A percentile compares a stretch with the other conserved stretches of the same genome.
These are phyloP conservation scores for Dothideomycetes sp. DNA, from an alignment of 2,329 filamentous ascomycete species.

Conservation along the genomic window DNA sequence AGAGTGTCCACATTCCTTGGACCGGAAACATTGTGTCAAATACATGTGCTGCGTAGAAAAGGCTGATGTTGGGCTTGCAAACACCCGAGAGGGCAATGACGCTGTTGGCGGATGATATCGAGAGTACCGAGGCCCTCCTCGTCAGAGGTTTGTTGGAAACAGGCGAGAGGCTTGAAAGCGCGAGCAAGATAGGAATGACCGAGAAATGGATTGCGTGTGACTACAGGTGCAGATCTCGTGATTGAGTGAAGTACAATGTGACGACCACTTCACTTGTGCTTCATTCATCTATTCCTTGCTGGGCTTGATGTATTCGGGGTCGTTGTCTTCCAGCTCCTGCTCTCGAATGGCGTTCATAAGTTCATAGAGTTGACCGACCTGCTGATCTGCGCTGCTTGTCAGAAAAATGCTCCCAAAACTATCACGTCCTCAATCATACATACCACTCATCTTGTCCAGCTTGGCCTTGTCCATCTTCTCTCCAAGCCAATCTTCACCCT, in stretches of 20 bases:
- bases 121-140: too few relatives aligned
- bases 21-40: conserved; percentile 32
- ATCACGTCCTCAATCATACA: too few relatives aligned
- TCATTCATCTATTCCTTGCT: background rate
- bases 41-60: too few relatives aligned
- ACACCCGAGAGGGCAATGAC: too few relatives aligned
- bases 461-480: conserved; percentile 75
- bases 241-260: too few relatives aligned
- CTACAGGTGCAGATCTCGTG: too few relatives aligned
- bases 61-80: too few relatives aligned
- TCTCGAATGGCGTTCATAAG: conserved; percentile 72
- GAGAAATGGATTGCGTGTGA: too few relatives aligned
- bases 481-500: conserved; percentile 75
- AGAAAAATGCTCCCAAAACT: background rate
- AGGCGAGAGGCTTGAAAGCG: too few relatives aligned
- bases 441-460: conserved; percentile 89
- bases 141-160: too few relatives aligned
- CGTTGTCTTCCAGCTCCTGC: conserved; percentile 36
- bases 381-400: conserved; percentile 55
- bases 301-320: conserved; percentile 23
- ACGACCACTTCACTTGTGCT: conserved; percentile 1
- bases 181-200: too few relatives aligned
- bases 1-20: conserved; percentile 33
- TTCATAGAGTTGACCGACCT: conserved; percentile 87
- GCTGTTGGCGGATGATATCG: too few relatives aligned